Evolutionary conservation across 495 filamentous ascomycete genomes (phyloP).

Genomic region (Penicillium antarcticum): DNA sequence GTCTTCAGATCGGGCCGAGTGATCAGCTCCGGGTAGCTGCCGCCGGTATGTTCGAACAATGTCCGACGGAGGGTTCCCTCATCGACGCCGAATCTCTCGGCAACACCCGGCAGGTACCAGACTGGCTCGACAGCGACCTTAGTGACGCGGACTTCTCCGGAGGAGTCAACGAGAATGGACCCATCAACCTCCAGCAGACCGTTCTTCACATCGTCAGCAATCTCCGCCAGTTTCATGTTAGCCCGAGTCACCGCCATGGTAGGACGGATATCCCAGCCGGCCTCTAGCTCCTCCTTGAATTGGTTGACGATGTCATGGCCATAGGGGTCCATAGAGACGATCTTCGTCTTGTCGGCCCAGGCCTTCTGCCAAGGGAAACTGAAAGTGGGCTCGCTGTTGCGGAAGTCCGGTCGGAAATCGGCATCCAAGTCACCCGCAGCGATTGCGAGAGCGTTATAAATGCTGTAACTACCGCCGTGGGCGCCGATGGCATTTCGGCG

Average conservation of each 20-base stretch:
- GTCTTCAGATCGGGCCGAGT: conserved; percentile 92
- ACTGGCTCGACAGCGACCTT: conserved; percentile 96
- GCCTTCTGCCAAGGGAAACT: conserved; percentile 83
- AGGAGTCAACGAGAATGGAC: conserved; percentile 78
- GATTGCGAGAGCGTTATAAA: conserved; percentile 92
- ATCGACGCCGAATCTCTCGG: conserved; percentile 92
- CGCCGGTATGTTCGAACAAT: conserved; percentile 93
- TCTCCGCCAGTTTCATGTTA: conserved; percentile 94
- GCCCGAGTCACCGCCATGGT: conserved; percentile 94
- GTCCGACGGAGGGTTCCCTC: conserved; percentile 82
- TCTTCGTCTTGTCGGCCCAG: conserved; percentile 90
- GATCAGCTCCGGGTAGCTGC: conserved; percentile 88
- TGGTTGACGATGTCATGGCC: conserved; percentile 67
- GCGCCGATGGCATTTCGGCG: conserved; percentile 86
- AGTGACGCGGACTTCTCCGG: conserved; percentile 87
- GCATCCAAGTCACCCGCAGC: conserved; percentile 82
- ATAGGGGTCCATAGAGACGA: conserved; percentile 95
- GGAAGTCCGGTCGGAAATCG: conserved; percentile 89
- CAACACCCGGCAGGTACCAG: conserved; percentile 95
- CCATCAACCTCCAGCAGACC: conserved; percentile 85
- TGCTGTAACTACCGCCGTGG: conserved; percentile 95
- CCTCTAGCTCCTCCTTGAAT: conserved; percentile 38
- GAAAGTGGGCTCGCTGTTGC: conserved; percentile 88
- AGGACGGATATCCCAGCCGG: conserved; percentile 89
- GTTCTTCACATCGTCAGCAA: conserved; percentile 77